These are phyloP conservation scores for Elongisporangium undulatum DNA, from an alignment of 352 stramenopile genomes.

Conservation along the genomic window DNA sequence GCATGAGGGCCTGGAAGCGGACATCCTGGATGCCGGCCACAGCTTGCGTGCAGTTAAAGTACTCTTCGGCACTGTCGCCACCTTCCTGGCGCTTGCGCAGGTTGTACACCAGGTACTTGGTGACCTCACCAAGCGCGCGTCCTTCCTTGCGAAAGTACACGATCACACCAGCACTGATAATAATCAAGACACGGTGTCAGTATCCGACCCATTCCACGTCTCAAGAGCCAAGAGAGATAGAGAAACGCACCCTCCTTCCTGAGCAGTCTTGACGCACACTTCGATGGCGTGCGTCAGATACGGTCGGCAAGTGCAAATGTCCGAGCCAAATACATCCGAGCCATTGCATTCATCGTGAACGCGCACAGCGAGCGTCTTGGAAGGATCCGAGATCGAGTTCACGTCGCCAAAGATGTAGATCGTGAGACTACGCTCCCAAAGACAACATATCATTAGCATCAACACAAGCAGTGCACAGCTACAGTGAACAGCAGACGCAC, in stretches of 20 bases:
- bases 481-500: conserved; percentile 24
- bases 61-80: conserved; percentile 95
- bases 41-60: conserved; percentile 99
- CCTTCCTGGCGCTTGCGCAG: conserved; percentile 97
- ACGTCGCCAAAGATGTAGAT: conserved; percentile 99
- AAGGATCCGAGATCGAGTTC: conserved; percentile 95
- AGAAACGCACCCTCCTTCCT: conserved; percentile 89
- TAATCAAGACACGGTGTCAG: conserved; percentile 3
- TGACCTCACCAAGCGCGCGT: conserved; percentile 96
- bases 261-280: conserved; percentile 97
- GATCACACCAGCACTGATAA: conserved; percentile 89
- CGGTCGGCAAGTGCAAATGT: conserved; percentile 99
- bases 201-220: not conserved
- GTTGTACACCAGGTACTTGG: conserved; percentile 99
- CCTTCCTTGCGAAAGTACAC: conserved; percentile 99
- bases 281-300: conserved; percentile 99
- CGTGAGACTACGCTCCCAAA: conserved; percentile 39
- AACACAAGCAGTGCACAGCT: not conserved
- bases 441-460: not conserved
- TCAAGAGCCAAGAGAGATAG: not conserved
- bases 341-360: conserved; percentile 99
- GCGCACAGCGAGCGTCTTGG: conserved; percentile 95
- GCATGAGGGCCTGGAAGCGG: conserved; percentile 98
- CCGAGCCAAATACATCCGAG: conserved; percentile 96
- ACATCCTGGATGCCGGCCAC: conserved; percentile 98